Base-by-base conservation (phyloP, 2,329 filamentous ascomycete species). In the Cyclaneusma minus region DNA sequence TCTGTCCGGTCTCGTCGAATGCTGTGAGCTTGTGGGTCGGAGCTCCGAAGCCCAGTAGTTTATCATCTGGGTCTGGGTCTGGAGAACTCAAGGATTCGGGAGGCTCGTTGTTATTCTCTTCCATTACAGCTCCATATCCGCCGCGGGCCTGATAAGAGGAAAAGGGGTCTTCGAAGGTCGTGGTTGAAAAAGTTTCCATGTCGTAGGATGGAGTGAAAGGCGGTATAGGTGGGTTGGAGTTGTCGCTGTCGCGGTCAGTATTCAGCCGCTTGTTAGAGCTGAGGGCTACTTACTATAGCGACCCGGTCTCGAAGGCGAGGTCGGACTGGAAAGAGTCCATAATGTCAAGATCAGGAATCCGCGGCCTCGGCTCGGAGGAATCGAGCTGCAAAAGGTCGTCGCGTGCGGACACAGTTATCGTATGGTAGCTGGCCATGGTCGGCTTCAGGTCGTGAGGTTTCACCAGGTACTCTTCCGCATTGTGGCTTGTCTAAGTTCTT, bases 31-130 rank as follows among this genome's bases (percentile, higher is more conserved):
- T 70, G 40, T 71, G 58, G 16, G 64, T 56, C 1, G 73, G 67
- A 7, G 68, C 56, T 1, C 72, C 75, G 51, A 85, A 84, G 41
- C 75, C 68, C n/a, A 85, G 62, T 13, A 84, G 62, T 49, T 84
- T 76, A 42, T 72, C 69, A 42, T 75, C 70, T 10, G 68, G 61
- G 35, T 71, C 64, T 22, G 28, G 22, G 12, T 24, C 34, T 64
- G n/a, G 59, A 13, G 63, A 59, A 8, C 65, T 15, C 13, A 30
- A 13, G 13, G 27, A 30, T 21, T 40, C 36, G 22, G 36, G 28
- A 12, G 28, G 27, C 22, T 37, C 22, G 29, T 38, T 29, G 22
- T 32, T 40, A 31, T 48, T 25, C 10, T 20, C 17, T 14, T 40
- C 33, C 10, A 43, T 47, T 29, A 58, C 46, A 30, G 54, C 47